Evolutionary conservation across 306 rosid species (phyloP), one percentile per base, ranked within the genome.

Genomic region (Datisca glomerata): DNA sequence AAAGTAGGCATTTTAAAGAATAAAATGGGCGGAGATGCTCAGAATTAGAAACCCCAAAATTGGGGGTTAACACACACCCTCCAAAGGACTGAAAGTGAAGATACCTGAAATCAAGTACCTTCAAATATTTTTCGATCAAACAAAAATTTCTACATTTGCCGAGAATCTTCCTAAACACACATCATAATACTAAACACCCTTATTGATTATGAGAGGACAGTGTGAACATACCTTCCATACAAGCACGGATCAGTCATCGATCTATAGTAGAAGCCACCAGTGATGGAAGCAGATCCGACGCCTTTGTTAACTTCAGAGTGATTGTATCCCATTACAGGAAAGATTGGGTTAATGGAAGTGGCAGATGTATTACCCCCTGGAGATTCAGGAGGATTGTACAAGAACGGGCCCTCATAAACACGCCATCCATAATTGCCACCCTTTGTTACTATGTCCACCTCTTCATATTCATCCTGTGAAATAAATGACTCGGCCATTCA

Each of bases 341-440:
- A 58, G 44, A 84, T 75, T 24, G 86, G 61, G 47, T 45, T 58
- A 33, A 68, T 78, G 44, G 91, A 76, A 29, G 57, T 48, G 18
- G 49, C 2, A 15, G 86, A 56, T 24, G 85, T 71, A 53, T 72
- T 80, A 43, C 70, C 81, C 47, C 78, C 78, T 4, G 78, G 74
- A 29, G 93, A 38, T 3, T 53, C 41, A 18, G 62, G 18, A 13
- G 71, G 65, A 41, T 21, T 37, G 66, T 47, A 84, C 20, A 12
- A 57, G 42, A 55, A 45, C 3, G 84, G 92, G 8, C 98, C 98
- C 61, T 91, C 98, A 2, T 77, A 75, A 32, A 75, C 62, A 49
- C 79, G 72, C 98, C 98, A 91, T 1, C 98, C 98, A 9, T 91
- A 91, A 75, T 91, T 91, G 48, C 98, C 98, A 16, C 93, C 86